Base-by-base conservation (phyloP, 257 asterid genomes). In the Cynanchum wilfordii region DNA sequence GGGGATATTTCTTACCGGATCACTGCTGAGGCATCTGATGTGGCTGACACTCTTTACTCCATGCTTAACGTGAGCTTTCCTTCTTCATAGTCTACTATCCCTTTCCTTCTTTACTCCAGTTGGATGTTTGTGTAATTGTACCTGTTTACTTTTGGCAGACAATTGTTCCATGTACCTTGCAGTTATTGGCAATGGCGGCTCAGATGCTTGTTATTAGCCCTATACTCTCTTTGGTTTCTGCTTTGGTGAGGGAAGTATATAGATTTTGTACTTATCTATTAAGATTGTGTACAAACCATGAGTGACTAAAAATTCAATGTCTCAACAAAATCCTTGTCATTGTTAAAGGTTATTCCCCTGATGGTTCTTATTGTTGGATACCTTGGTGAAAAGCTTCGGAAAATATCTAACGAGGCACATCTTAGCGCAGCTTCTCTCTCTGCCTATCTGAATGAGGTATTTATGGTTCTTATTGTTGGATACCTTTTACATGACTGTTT, bases 21-120 rank as follows among this genome's bases (percentile, higher is more conserved):
- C 78, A 86, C 98, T 0, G 97, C 97, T 0, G 98, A 93, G 84
- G 96, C 97, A 27, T 86, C 88, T 72, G 94, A 93, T 75, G 78
- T 89, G 25, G 90, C 94, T 40, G 97, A 93, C 75, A 85, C 98
- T 2, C 79, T 91, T 68, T 89, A 87, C 77, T 82, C 86, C 55
- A 85, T 89, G 68, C 71, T 93, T 79, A 88, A 89, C 79, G 98
- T 92, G 84, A 86, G 90, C 59, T 42, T 79, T 69, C 24, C 72
- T 67, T 17, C 55, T 54, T 10, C 55, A 17, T 51, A 51, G 5
- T 17, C 19, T 16, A 40, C 2, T n/a, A 49, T 40, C 24, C 16
- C 12, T 10, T 15, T 64, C 59, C 7, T 25, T 49, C 9, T 47
- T 25, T 1, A 10, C 24, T 24, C 20, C 10, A 15, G 7, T 62